Percentiles rank a stretch among this genome's conserved stretches.
These are phyloP conservation scores for Rhodofomes roseus DNA, from an alignment of 1,284 basidiomycete genomes.

Conservation along the genomic window DNA sequence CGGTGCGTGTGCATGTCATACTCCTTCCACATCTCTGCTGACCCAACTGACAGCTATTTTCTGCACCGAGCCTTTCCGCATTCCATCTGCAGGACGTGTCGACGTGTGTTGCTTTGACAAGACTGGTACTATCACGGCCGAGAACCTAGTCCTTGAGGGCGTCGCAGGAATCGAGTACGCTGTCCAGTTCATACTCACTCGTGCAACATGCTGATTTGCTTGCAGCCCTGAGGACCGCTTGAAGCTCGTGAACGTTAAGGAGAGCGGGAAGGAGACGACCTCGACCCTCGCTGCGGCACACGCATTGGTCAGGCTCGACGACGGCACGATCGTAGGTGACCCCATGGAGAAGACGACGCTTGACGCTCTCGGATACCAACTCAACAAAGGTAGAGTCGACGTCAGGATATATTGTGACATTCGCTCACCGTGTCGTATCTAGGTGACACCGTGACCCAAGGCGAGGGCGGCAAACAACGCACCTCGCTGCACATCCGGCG, in stretches of 20 bases:
- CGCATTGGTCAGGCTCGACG: constrained; percentile 89
- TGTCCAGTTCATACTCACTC: not conserved
- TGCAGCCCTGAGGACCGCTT: constrained; percentile 53
- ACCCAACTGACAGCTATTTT: constrained; percentile 77
- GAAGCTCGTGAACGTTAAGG: constrained; percentile 76
- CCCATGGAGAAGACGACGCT: constrained; percentile 99
- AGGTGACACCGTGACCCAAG: constrained; percentile 62
- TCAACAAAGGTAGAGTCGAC: constrained; percentile 60
- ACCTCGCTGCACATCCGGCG: constrained; percentile 73
- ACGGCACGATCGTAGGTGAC: constrained; percentile 93
- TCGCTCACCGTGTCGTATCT: too few species aligned
- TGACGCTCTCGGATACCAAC: constrained; percentile 87
- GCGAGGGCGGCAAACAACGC: constrained; percentile 48
- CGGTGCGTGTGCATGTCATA: constrained; percentile 43
- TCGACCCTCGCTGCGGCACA: constrained; percentile 93
- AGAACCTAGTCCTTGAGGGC: constrained; percentile 92
- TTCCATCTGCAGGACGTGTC: constrained; percentile 89
- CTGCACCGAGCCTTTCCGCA: constrained; percentile 96
- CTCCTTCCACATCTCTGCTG: not conserved
- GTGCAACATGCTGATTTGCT: constrained; percentile 4
- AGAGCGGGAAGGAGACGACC: constrained; percentile 76
- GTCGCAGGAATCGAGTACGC: constrained; percentile 83
- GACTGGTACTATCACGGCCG: constrained; percentile 94
- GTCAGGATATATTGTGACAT: too few species aligned
- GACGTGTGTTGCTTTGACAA: constrained; percentile 99